phyloP scores from a whole-genome alignment of 805 yeast species.

The Suhomyces sp. region DNA sequence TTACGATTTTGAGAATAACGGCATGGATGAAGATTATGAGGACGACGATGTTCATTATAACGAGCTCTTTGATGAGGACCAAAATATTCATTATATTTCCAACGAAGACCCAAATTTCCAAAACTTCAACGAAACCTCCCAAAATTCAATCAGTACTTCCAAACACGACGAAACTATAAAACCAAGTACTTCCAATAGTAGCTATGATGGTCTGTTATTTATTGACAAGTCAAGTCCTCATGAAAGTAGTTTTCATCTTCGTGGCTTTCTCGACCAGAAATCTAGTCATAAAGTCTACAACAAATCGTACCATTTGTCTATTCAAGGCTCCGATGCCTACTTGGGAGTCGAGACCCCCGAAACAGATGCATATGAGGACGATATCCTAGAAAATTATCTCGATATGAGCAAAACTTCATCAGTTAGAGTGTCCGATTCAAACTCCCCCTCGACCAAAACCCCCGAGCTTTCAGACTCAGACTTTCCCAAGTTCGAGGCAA shows the following conservation, averaged over 20 bases:
- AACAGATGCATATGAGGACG: constrained; percentile 27
- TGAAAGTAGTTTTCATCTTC: not conserved
- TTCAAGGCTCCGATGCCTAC: constrained; percentile 17
- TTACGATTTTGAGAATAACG: constrained; percentile 45
- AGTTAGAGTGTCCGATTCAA: constrained; percentile 4
- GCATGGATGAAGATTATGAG: constrained; percentile 30
- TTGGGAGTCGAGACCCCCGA: not conserved
- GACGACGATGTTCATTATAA: constrained; percentile 23
- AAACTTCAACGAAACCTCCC: no score
- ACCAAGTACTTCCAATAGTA: not conserved
- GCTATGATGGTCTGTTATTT: not conserved
- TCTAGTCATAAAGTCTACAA: constrained; percentile 13
- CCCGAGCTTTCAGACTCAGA: constrained; percentile 9
- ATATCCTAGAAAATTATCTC: constrained; percentile 30
- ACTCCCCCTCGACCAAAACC: constrained; percentile 3
- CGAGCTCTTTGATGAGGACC: constrained; percentile 17
- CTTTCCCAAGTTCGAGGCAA: constrained; percentile 22
- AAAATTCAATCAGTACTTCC: no score
- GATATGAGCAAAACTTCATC: constrained; percentile 23
- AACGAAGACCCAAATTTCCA: no score
- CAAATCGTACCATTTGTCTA: constrained; percentile 27
- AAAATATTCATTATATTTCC: no score
- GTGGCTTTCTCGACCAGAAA: not conserved
- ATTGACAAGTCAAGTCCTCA: no score
- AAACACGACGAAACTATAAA: not conserved